Percentiles rank a stretch among this genome's conserved stretches.
Conservation (phyloP, 176 grass and related monocot species). For the Carex parvula region DNA sequence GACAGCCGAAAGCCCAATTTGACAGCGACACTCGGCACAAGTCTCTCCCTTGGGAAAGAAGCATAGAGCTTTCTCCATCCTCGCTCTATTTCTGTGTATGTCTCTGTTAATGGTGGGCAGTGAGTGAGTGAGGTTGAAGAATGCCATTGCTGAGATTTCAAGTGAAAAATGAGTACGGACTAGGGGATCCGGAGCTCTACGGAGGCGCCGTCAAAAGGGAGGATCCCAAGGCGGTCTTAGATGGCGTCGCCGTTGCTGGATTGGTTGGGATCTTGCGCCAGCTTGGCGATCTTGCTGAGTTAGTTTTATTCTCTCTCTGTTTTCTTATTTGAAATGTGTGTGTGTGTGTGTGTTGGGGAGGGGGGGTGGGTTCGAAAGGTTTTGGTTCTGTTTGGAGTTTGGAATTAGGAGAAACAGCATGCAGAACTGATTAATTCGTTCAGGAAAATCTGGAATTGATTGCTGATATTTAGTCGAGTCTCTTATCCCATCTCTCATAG, state of each 20-base stretch:
- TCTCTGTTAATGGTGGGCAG: constrained; percentile 26
- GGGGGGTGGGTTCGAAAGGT: not conserved
- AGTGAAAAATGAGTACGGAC: constrained; percentile 87
- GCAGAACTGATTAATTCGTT: not conserved
- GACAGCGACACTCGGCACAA: constrained; percentile 20
- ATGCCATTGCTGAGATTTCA: constrained; percentile 93
- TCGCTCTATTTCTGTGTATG: constrained; percentile 1
- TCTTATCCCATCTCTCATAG: not conserved
- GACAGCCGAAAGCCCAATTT: constrained; percentile 27
- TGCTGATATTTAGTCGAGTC: not conserved
- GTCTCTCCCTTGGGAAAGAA: not conserved
- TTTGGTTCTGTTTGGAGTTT: constrained; percentile 14
- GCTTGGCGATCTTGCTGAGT: constrained; percentile 98
- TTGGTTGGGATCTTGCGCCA: constrained; percentile 98
- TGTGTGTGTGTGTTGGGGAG: not conserved
- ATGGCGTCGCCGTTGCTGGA: constrained; percentile 89
- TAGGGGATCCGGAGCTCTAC: constrained; percentile 74
- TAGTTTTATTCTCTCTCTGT: constrained; percentile 19
- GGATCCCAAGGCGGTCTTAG: constrained; percentile 82
- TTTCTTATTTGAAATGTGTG: not conserved
- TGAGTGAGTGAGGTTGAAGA: constrained; percentile 10
- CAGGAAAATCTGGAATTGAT: not conserved
- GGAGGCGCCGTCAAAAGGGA: constrained; percentile 42
- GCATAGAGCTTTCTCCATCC: not conserved
- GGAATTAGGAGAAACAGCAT: not conserved